Conservation (phyloP, 1,139 yeast genomes). For the Yamadazyma aaseri region DNA sequence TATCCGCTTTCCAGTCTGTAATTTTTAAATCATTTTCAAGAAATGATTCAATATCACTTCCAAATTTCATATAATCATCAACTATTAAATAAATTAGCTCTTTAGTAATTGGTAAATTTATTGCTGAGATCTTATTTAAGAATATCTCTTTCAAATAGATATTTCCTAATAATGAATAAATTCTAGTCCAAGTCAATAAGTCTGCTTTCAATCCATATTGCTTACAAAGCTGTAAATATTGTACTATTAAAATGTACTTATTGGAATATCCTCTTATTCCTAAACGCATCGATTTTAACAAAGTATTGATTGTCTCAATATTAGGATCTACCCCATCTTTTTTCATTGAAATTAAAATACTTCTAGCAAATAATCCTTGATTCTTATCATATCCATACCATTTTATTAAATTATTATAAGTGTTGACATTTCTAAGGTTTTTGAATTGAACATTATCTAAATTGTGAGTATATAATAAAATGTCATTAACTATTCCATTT, state of each 20-base stretch:
- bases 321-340: conserved; percentile 44
- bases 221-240: conserved; percentile 30
- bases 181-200: conserved; percentile 36
- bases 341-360: conserved; percentile 40
- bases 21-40: conserved; percentile 34
- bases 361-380: conserved; percentile 44
- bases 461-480: conserved; percentile 40
- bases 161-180: conserved; percentile 40
- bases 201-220: conserved; percentile 30
- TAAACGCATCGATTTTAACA: conserved; percentile 31
- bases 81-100: conserved; percentile 30
- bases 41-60: conserved; percentile 31
- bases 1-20: conserved; percentile 30
- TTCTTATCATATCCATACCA: conserved; percentile 44
- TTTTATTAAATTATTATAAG: conserved; percentile 42
- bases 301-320: conserved; percentile 39
- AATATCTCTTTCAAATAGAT: conserved; percentile 38
- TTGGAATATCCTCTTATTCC: conserved; percentile 33
- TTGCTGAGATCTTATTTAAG: conserved; percentile 29
- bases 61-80: conserved; percentile 36
- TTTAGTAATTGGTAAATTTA: conserved; percentile 35
- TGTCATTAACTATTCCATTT: conserved; percentile 38
- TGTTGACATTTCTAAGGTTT: conserved; percentile 32
- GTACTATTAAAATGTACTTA: conserved; percentile 26
- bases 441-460: conserved; percentile 30